Evolutionary conservation across 257 asterid species (phyloP).

Genomic region (Handroanthus guayacan): DNA sequence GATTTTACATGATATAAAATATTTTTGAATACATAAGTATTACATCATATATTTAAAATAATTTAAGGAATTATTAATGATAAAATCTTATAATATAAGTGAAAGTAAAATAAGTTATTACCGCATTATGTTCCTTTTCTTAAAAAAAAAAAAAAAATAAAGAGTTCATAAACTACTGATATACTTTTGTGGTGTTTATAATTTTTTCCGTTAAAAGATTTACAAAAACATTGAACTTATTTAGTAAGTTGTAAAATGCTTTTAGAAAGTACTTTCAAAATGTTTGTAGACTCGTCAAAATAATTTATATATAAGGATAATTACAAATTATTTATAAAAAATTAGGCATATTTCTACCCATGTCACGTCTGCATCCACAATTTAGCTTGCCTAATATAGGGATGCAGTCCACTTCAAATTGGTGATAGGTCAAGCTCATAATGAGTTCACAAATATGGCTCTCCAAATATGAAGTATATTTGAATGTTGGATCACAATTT

Average conservation of each 20-base stretch:
- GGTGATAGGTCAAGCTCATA: conserved; percentile 2
- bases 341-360: not conserved
- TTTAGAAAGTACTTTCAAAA: not conserved
- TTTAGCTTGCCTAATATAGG: not conserved
- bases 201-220: no score
- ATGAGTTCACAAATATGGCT: not conserved
- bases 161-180: no score
- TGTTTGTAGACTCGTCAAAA: no score
- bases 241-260: not conserved
- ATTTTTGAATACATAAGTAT: not conserved
- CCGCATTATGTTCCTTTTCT: no score
- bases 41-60: not conserved
- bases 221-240: not conserved
- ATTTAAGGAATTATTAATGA: not conserved
- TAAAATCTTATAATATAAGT: no score
- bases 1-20: not conserved
- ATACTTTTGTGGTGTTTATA: no score
- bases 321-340: not conserved
- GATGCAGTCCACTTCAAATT: conserved; percentile 5
- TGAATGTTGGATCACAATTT: not conserved
- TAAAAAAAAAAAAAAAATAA: no score
- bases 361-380: not conserved
- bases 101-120: no score
- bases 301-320: not conserved
- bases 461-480: not conserved